phyloP scores from a whole-genome alignment of 2,329 filamentous ascomycete species.

The Botrytis medusae region DNA sequence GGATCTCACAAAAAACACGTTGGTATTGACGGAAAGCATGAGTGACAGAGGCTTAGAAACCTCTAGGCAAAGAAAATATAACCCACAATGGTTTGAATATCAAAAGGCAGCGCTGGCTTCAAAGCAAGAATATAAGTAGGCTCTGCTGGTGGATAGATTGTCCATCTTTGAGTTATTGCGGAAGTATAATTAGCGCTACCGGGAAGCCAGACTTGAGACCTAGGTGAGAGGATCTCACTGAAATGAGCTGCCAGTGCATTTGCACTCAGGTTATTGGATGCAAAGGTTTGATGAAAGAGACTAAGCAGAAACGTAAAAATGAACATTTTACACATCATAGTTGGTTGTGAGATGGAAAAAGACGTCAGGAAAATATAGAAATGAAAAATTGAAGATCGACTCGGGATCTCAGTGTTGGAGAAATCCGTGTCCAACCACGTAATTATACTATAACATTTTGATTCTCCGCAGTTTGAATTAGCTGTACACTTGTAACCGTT shows the following conservation, averaged over 20 bases:
- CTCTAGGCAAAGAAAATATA: background rate
- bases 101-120: background rate
- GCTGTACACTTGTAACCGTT: background rate
- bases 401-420: background rate
- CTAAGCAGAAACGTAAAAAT: background rate
- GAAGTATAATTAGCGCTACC: background rate
- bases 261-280: background rate
- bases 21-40: background rate
- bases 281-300: background rate
- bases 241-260: background rate
- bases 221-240: background rate
- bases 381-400: background rate
- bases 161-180: slow-evolving; percentile 3
- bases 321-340: background rate
- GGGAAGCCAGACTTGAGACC: background rate
- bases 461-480: background rate
- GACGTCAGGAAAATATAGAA: background rate
- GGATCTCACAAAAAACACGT: background rate
- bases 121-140: background rate
- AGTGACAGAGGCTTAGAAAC: background rate
- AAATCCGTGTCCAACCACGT: background rate
- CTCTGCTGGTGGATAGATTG: background rate
- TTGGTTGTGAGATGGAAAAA: background rate
- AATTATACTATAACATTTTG: too few relatives aligned
- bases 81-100: background rate